Conservation (phyloP, 345 rosid species). For the Sapria himalayana region DNA sequence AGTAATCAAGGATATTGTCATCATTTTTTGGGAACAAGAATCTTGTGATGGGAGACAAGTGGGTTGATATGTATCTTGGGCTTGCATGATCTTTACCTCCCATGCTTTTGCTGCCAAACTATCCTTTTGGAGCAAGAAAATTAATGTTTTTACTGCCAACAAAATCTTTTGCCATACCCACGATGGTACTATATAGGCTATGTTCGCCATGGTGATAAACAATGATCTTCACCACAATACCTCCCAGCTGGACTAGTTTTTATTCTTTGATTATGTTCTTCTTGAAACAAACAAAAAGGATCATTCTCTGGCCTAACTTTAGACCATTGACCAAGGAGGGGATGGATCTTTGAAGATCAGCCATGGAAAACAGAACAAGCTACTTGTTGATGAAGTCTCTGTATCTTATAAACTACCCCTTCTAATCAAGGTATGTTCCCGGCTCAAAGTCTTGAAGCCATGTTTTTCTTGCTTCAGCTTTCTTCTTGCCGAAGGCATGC, state of each 20-base stretch:
- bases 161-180: constrained; percentile 93
- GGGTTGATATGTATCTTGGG: constrained; percentile 71
- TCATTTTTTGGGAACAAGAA: constrained; percentile 72
- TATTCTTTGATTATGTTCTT: constrained; percentile 54
- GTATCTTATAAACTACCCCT: constrained; percentile 36
- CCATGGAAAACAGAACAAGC: constrained; percentile 84
- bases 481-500: constrained; percentile 93
- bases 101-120: constrained; percentile 65
- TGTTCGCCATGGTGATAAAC: constrained; percentile 96
- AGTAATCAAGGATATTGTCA: constrained; percentile 59
- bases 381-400: constrained; percentile 91
- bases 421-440: constrained; percentile 77
- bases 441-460: constrained; percentile 94
- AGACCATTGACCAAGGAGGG: constrained; percentile 95
- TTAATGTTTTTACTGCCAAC: constrained; percentile 96
- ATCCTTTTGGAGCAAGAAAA: constrained; percentile 59
- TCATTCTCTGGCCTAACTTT: constrained; percentile 98
- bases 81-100: constrained; percentile 98
- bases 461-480: constrained; percentile 80
- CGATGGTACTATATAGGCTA: constrained; percentile 61
- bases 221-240: constrained; percentile 75
- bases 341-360: constrained; percentile 93
- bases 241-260: constrained; percentile 68
- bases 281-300: constrained; percentile 71
- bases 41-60: too few relatives aligned